Conservation (phyloP, 768 basidiomycete species). For the Cubamyces lactineus region DNA sequence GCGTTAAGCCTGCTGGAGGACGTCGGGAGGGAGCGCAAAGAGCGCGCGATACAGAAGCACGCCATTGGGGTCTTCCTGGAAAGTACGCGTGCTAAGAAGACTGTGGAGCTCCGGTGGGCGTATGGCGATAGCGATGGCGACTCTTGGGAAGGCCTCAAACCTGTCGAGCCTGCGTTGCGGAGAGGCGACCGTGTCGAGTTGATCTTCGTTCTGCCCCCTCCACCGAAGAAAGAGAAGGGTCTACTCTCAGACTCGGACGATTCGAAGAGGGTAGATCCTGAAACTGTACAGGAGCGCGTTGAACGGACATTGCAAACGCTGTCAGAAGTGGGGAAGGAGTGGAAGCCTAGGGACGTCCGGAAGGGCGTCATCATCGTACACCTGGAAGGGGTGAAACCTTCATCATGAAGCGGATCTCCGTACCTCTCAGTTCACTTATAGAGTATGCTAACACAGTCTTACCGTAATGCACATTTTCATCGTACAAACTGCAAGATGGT, state of each 20-base stretch:
- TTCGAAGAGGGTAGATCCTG: conserved; percentile 6
- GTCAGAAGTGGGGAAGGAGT: conserved; percentile 53
- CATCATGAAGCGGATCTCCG: background rate
- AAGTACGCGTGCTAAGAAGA: background rate
- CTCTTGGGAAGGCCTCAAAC: conserved; percentile 7
- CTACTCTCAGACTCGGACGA: background rate
- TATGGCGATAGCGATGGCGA: conserved; percentile 11
- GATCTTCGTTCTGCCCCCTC: conserved; percentile 15
- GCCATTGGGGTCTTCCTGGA: conserved; percentile 13
- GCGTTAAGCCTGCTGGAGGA: conserved; percentile 49
- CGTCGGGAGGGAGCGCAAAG: conserved; percentile 57
- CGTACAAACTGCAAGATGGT: too few species aligned
- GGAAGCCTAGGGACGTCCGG: conserved; percentile 48
- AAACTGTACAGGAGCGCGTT: conserved; percentile 44
- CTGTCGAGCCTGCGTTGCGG: conserved; percentile 4
- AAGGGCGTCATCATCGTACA: conserved; percentile 43
- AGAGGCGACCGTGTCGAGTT: conserved; percentile 18
- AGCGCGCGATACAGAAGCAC: conserved; percentile 42
- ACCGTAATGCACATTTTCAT: too few species aligned
- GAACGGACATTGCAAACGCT: conserved; percentile 45
- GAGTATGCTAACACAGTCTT: too few species aligned
- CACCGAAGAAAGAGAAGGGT: conserved; percentile 9
- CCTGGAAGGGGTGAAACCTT: conserved; percentile 42
- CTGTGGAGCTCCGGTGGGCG: conserved; percentile 19
- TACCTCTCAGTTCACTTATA: background rate